Conservation (phyloP, 257 asterid genomes). For the Penstemon davidsonii region DNA sequence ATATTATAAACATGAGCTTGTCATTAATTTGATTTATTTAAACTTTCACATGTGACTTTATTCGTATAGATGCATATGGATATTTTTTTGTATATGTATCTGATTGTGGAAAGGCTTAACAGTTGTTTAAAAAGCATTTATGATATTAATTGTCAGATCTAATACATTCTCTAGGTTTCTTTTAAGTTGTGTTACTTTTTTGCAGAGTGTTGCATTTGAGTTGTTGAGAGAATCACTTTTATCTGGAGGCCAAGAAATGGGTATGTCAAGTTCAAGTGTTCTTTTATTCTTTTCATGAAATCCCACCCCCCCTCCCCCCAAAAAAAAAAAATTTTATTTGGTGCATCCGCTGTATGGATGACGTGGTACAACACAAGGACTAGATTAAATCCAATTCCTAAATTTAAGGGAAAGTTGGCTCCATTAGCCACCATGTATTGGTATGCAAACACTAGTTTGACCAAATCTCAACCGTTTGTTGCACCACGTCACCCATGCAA, state of each 20-base stretch:
- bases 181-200: conserved; percentile 24
- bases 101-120: not conserved
- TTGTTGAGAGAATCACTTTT: conserved; percentile 66
- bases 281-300: not conserved
- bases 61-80: not conserved
- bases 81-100: conserved; percentile 1
- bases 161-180: conserved; percentile 14
- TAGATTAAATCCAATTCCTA: too few species aligned
- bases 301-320: not conserved
- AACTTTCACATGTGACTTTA: not conserved
- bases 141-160: conserved; percentile 9
- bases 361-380: too few species aligned
- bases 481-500: too few species aligned
- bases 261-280: conserved; percentile 40
- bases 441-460: too few species aligned
- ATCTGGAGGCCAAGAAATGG: conserved; percentile 42
- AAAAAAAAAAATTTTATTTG: too few species aligned
- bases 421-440: too few species aligned
- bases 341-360: too few species aligned
- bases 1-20: not conserved
- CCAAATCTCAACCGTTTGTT: too few species aligned
- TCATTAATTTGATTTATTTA: not conserved
- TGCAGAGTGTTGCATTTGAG: conserved; percentile 91
- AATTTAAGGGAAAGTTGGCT: too few species aligned
- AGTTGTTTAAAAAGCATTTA: not conserved